Conservation (phyloP, 192 early-diverging fungal species). For the Geosiphon pyriformis region DNA sequence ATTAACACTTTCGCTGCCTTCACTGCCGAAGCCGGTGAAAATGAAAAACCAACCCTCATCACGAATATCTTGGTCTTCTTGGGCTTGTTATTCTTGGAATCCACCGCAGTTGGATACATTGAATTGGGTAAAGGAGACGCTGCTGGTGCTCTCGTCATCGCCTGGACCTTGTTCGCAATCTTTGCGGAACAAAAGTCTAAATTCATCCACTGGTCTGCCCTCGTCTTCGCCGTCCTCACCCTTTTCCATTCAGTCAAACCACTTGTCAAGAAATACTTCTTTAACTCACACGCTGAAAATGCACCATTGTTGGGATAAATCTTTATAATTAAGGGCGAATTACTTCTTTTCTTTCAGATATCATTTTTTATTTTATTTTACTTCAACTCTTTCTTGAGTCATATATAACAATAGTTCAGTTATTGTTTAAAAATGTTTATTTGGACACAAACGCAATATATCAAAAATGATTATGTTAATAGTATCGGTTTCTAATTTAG, state of each 20-base stretch:
- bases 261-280: conserved; percentile 29
- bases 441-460: no score
- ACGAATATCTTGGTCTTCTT: conserved; percentile 43
- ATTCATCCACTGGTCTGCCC: conserved; percentile 45
- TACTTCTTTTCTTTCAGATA: no score
- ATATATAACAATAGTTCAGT: no score
- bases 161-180: conserved; percentile 48
- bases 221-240: conserved; percentile 41
- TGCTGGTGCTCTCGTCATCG: conserved; percentile 58
- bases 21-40: conserved; percentile 34
- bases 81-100: conserved; percentile 48
- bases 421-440: no score
- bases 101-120: conserved; percentile 55
- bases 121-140: conserved; percentile 56
- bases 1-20: conserved; percentile 59
- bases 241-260: conserved; percentile 40
- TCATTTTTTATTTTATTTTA: no score
- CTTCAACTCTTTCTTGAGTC: no score
- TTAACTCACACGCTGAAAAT: conserved; percentile 34
- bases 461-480: no score
- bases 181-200: conserved; percentile 38
- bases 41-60: conserved; percentile 36
- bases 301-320: conserved; percentile 49
- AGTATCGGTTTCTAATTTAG: no score
- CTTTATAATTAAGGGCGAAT: no score